These are phyloP conservation scores for Trichosporon sp. DNA, from an alignment of 1,284 basidiomycete genomes.

Conservation along the genomic window DNA sequence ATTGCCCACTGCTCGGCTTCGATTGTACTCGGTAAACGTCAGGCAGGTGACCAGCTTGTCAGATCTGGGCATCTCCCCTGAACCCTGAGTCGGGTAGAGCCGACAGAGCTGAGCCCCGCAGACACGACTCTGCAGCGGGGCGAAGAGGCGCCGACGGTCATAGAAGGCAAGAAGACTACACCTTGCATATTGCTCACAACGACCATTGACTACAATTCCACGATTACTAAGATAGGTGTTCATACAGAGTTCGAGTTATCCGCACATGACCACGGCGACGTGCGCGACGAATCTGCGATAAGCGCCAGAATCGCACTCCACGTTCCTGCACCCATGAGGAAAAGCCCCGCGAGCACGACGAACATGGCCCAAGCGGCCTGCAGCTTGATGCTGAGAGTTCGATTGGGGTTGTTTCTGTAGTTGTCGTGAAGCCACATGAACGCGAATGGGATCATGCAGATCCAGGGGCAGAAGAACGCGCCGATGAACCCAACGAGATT, in stretches of 20 bases:
- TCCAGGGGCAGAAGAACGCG: slow-evolving; percentile 33
- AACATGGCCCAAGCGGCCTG: slow-evolving; percentile 21
- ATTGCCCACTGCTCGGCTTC: not conserved
- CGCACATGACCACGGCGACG: slow-evolving; percentile 41
- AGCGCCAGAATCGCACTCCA: slow-evolving; percentile 44
- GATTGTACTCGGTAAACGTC: not conserved
- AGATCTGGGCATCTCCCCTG: not conserved
- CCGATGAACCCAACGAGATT: slow-evolving; percentile 40
- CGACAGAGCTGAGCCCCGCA: not conserved
- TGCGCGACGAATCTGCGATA: slow-evolving; percentile 31
- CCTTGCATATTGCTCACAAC: not conserved
- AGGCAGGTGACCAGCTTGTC: not conserved
- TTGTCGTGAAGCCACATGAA: slow-evolving; percentile 47
- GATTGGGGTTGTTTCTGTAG: slow-evolving; percentile 9
- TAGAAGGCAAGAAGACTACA: not conserved
- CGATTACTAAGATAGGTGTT: not conserved
- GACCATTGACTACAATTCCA: too few relatives aligned
- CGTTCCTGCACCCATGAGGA: slow-evolving; percentile 41
- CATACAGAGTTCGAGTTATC: slow-evolving; percentile 32
- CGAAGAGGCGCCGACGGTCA: too few relatives aligned
- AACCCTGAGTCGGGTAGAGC: not conserved
- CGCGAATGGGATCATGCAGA: slow-evolving; percentile 31
- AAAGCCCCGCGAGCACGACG: slow-evolving; percentile 36
- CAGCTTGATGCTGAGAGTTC: slow-evolving; percentile 2
- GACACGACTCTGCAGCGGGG: too few relatives aligned